Conservation (phyloP, 2,329 filamentous ascomycete species). For the Diplodia corticola region DNA sequence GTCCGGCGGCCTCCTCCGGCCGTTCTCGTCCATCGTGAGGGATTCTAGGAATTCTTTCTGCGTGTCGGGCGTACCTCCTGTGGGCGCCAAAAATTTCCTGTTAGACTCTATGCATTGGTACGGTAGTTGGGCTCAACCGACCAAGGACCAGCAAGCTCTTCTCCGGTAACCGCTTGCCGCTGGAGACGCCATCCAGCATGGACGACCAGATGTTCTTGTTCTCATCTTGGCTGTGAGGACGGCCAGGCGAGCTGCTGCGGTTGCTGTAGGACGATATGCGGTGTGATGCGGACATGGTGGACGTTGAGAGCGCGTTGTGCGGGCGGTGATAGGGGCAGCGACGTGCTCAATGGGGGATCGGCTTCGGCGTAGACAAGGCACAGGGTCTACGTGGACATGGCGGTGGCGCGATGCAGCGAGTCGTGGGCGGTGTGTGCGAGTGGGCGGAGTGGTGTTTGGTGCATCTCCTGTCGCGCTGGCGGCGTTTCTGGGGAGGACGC, state of each 20-base stretch:
- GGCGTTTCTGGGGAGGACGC: conserved; percentile 20
- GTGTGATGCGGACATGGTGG: conserved; percentile 22
- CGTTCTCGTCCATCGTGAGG: conserved; percentile 42
- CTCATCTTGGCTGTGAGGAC: conserved; percentile 58
- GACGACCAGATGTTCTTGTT: conserved; percentile 89
- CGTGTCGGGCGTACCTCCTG: conserved; percentile 78
- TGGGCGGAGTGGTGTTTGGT: conserved; percentile 18
- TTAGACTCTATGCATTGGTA: conserved; percentile 17
- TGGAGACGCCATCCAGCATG: conserved; percentile 87
- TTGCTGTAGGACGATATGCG: conserved; percentile 22
- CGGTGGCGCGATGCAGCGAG: conserved; percentile 7
- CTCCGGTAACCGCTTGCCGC: conserved; percentile 83
- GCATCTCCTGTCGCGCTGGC: conserved; percentile 22
- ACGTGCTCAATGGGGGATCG: conserved; percentile 10
- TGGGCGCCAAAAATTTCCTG: conserved; percentile 7
- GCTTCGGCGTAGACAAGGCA: background rate
- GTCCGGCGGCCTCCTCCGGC: conserved; percentile 54
- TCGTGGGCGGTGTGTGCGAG: conserved; percentile 9
- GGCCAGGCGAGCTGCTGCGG: conserved; percentile 28
- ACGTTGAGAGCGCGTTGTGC: conserved; percentile 11
- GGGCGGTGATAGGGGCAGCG: conserved; percentile 10
- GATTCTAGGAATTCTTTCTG: conserved; percentile 77
- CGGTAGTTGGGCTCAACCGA: conserved; percentile 40
- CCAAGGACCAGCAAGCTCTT: conserved; percentile 88
- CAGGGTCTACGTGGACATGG: conserved; percentile 19